Base-by-base conservation (phyloP, 352 stramenopile genomes). In the Phytopythium delawarense region DNA sequence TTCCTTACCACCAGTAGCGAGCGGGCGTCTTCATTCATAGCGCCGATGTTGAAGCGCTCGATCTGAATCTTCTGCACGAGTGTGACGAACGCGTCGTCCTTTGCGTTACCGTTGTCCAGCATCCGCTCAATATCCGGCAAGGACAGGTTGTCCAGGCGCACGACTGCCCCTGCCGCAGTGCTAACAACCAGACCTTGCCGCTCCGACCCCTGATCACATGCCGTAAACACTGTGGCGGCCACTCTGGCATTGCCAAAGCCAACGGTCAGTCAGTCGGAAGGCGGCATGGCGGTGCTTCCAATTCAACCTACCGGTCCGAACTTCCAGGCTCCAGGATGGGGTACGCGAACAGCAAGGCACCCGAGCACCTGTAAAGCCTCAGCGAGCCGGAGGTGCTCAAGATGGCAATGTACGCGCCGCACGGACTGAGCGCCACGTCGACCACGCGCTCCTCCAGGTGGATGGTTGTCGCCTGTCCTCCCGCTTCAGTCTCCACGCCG, bases 1-100 rank as follows among this genome's bases (percentile, higher is more conserved):
- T 2, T 45, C 15, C 30, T 32, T 57, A 57, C 51, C 51, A 57
- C 20, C 42, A 57, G 20, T 9, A 57, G 25, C n/a, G 51, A 44
- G 4, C 30, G 35, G 20, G 20, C 15, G 16, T 28, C 30, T 32
- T 20, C 51, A 9, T 40, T 28, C 30, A 40, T 4, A 2, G 7
- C 8, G 20, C 51, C 51, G 21, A 57, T 20, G 30, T 42, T 34
- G 30, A 57, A 57, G 30, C 35, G 51, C 51, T 57, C 18, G 20
- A 57, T 30, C 16, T 57, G 51, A 4, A 40, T 45, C 13, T 57
- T 32, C 7, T 57, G 30, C 18, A 40, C 18, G 18, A 57, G 5
- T 28, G 20, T 12, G 11, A 2, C 32, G 7, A 57, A 13, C 11
- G 9, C 32, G 51, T 21, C 13, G 1, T 57, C 51, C 8, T 4